phyloP scores from a whole-genome alignment of 345 rosid species.

The Eucalyptus decipiens region DNA sequence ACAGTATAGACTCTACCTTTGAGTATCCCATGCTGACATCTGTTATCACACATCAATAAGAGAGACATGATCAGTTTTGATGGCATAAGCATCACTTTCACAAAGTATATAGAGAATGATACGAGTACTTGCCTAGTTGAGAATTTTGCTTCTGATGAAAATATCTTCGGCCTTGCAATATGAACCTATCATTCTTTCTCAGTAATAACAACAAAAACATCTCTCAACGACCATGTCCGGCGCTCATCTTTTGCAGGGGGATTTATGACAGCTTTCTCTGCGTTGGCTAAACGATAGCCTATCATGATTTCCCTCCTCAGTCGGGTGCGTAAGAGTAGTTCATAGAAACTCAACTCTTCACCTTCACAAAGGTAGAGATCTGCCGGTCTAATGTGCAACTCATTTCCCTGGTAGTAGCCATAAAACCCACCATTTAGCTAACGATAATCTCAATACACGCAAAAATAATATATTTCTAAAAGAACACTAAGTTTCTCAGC shows the following conservation, averaged over 20 bases:
- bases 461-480: not conserved
- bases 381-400: conserved; percentile 54
- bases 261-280: conserved; percentile 56
- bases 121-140: not conserved
- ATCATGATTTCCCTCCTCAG: conserved; percentile 54
- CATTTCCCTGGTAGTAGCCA: conserved; percentile 40
- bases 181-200: conserved; percentile 31
- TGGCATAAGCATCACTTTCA: not conserved
- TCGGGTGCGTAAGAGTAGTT: conserved; percentile 39
- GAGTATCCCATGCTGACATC: not conserved
- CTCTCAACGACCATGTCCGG: conserved; percentile 35
- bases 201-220: conserved; percentile 47
- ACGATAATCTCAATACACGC: not conserved
- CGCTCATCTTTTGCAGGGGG: conserved; percentile 40
- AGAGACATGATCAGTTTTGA: not conserved
- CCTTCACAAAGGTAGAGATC: conserved; percentile 42
- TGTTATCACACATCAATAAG: not conserved
- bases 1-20: not conserved
- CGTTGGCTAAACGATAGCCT: conserved; percentile 39
- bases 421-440: not conserved
- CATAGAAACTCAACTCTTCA: conserved; percentile 60
- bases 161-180: not conserved
- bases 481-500: not conserved
- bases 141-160: not conserved
- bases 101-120: not conserved